Evolutionary conservation across 768 basidiomycete genomes (phyloP), one percentile per base, ranked within the genome.

Genomic region (Psilocybe subaeruginosa): DNA sequence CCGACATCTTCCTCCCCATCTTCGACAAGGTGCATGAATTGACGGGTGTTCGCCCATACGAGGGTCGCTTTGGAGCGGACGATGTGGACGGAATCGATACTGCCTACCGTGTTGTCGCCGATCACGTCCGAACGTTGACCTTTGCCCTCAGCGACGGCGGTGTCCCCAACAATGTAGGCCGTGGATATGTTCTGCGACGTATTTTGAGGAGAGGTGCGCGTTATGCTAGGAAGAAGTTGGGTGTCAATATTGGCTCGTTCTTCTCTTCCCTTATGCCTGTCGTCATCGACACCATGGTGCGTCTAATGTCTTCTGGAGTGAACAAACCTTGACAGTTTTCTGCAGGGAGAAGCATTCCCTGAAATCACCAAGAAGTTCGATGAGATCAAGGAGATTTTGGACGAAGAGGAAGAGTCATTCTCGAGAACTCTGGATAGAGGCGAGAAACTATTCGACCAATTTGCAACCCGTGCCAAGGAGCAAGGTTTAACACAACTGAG

Each of bases 381-480:
- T 8, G 95, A 93, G 65, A 87, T 98, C 70, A 94, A 95, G 71
- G 94, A 97, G 74, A 95, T 99, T 63, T 82, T 99, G 16, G 90
- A 99, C 70, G 97, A 99, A 70, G 97, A 99, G 75, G 97, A 99
- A 72, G 92, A 92, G 66, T 97, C 96, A 0, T 99, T 99, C 73
- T 93, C 96, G 7, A 86, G 95, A n/a, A 99, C 97, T 7, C 84
- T 99, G 33, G 96, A 97, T 74, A 89, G 97, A 30, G 97, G 97
- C 33, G 97, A 99, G 79, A 93, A 89, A 70, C 82, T 99, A 4
- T 99, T 99, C 73, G 93, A 96, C 57, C 87, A 92, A 66, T 97
- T 93, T 73, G 92, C 91, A 19, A 70, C 78, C 29, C 81, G 84
- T 33, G 88, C 96, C 8, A 81, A 81, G 64, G 82, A 88, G 56